phyloP scores from a whole-genome alignment of 805 yeast genomes.

The Candida nemodendra region DNA sequence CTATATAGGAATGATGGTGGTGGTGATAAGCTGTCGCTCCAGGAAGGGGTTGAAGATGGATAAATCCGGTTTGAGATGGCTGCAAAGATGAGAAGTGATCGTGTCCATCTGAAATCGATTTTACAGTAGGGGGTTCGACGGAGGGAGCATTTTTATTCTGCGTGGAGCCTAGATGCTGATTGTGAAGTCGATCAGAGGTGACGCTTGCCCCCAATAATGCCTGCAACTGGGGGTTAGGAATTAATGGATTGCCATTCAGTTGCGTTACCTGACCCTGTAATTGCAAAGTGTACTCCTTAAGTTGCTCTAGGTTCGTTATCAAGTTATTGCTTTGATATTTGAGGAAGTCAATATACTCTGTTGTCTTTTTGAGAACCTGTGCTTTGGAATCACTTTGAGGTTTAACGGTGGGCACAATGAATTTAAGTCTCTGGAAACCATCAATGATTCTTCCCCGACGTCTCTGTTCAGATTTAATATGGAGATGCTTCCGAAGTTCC shows the following conservation, averaged over 20 bases:
- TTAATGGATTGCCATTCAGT: constrained; percentile 12
- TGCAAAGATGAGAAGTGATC: neutral
- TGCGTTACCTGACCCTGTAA: constrained; percentile 18
- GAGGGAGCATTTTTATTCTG: too few species aligned
- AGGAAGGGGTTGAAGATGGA: neutral
- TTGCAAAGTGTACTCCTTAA: constrained; percentile 22
- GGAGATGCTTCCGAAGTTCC: constrained; percentile 35
- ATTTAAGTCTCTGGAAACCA: constrained; percentile 40
- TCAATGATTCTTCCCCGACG: constrained; percentile 46
- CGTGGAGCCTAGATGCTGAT: neutral
- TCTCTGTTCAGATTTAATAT: constrained; percentile 45
- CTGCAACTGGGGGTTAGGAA: constrained; percentile 14
- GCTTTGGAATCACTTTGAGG: constrained; percentile 47
- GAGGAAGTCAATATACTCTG: constrained; percentile 40
- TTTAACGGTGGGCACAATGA: constrained; percentile 40
- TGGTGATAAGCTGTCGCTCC: constrained; percentile 1
- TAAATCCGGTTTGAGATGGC: neutral
- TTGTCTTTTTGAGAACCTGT: constrained; percentile 39
- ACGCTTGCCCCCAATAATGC: neutral
- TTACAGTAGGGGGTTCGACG: too few species aligned
- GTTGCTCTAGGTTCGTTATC: constrained; percentile 16
- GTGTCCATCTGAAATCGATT: neutral
- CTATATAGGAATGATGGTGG: constrained; percentile 8
- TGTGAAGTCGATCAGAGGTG: neutral
- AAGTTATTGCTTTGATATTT: constrained; percentile 31